Base-by-base conservation (phyloP, 192 early-diverging fungal species). In the Backusella psychrophila region DNA sequence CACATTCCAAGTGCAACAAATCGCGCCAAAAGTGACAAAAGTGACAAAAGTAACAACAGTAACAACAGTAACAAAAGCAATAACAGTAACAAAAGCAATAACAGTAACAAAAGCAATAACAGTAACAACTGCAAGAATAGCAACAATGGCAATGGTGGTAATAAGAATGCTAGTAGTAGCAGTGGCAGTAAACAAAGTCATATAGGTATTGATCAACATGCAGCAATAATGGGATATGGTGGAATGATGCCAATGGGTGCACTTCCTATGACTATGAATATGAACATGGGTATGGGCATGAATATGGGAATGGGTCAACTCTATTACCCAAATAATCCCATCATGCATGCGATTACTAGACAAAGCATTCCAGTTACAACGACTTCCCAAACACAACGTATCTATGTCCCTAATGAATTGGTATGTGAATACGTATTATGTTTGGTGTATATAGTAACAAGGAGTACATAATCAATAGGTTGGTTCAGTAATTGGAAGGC, bases 401-500 rank as follows among this genome's bases (percentile, higher is more conserved):
- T 91, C 63, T 86, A 85, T 52, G 86, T 91, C 52, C 90, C 90
- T 23, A 87, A 88, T 69, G 90, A 91, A 38, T 86, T 91, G 84
- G 41, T 34, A 52, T 63, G 56, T 56, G 33, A 33, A n/a, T 53
- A 21, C 19, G 8, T 11, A 26, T 63, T 63, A 9, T 56, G 11
- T 56, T 7, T 53, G 7, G n/a, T 19, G 49, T 53, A 53, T 8
- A 53, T n/a, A n/a, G 6, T 65, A 12, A 34, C 12, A 35, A 66
- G 21, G 2, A 8, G 3, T 53, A 2, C 31, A 7, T 66, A 19
- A 33, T 33, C 33, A 49, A 26, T 69, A 81, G 89, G 93, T 94
- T 56, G 97, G 97, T 17, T 94, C 93, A 74, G 94, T 99, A 74
- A 99, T 99, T 83, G 97, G 97, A 76, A 97, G 96, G 80, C 89